Evolutionary conservation across 2,329 filamentous ascomycete genomes (phyloP).

Genomic region (Raffaelea deltoideospora): DNA sequence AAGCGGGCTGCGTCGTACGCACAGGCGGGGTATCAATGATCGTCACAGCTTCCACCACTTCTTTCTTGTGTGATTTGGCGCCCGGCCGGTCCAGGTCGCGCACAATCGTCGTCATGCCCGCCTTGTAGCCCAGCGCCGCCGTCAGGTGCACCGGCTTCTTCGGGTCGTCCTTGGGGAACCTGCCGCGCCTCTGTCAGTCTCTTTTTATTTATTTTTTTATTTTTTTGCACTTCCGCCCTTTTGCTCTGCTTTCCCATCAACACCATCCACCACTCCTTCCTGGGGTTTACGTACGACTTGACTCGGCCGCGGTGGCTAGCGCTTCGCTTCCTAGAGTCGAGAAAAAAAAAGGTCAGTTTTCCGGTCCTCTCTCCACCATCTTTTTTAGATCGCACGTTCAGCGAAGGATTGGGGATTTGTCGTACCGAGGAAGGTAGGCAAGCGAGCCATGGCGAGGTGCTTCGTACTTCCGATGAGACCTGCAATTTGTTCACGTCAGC

Average conservation of each 20-base stretch:
- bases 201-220: constrained; percentile 7
- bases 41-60: constrained; percentile 78
- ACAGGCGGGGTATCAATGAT: constrained; percentile 91
- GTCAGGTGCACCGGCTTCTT: constrained; percentile 99
- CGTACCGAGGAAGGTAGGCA: constrained; percentile 52
- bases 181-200: constrained; percentile 22
- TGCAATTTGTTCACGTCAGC: too few relatives aligned
- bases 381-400: too few relatives aligned
- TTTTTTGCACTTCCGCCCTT: too few relatives aligned
- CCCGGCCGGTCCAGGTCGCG: constrained; percentile 97
- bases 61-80: constrained; percentile 99
- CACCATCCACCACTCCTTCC: background rate
- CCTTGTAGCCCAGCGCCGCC: constrained; percentile 98
- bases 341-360: constrained; percentile 5
- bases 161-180: constrained; percentile 99
- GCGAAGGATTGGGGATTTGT: background rate
- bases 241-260: background rate
- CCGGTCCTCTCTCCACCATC: too few relatives aligned
- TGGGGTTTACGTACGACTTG: constrained; percentile 62
- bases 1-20: constrained; percentile 74
- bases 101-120: constrained; percentile 99
- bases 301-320: constrained; percentile 39
- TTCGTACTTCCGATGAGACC: constrained; percentile 49
- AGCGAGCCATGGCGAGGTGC: constrained; percentile 92
- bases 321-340: constrained; percentile 10